Conservation (phyloP, 1,284 basidiomycete species). For the Polyporus tsugae region DNA sequence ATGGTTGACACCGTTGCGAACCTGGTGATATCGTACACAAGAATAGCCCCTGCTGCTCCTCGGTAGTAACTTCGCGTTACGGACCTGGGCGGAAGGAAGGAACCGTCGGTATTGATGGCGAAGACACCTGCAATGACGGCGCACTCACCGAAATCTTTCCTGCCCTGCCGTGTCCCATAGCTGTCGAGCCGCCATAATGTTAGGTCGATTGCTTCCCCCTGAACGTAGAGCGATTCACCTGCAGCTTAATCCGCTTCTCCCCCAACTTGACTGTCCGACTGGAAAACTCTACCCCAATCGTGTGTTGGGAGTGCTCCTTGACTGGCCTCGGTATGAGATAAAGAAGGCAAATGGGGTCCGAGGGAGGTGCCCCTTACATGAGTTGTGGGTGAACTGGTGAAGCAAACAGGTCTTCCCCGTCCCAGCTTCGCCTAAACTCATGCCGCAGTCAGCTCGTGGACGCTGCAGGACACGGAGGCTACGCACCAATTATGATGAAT, state of each 20-base stretch:
- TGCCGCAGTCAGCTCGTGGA: conserved; percentile 11
- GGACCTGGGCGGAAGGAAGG: conserved; percentile 93
- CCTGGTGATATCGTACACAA: conserved; percentile 98
- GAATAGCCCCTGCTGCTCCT: conserved; percentile 92
- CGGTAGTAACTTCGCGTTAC: conserved; percentile 98
- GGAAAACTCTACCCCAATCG: conserved; percentile 96
- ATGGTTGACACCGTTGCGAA: conserved; percentile 48
- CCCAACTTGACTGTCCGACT: conserved; percentile 89
- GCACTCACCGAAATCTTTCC: conserved; percentile 86
- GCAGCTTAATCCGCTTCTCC: conserved; percentile 93
- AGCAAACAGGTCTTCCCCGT: conserved; percentile 96
- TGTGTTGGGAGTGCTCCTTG: conserved; percentile 97
- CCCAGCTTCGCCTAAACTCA: conserved; percentile 84
- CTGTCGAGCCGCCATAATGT: conserved; percentile 49
- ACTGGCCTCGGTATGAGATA: conserved; percentile 56
- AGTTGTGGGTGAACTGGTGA: conserved; percentile 95
- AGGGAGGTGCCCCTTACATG: conserved; percentile 66
- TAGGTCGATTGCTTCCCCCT: not conserved
- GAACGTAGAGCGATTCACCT: conserved; percentile 59
- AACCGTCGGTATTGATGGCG: conserved; percentile 20
- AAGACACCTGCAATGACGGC: conserved; percentile 11
- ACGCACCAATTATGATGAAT: conserved; percentile 92
- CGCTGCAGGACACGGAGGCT: conserved; percentile 4
- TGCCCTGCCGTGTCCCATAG: conserved; percentile 98
- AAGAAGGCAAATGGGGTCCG: conserved; percentile 18